phyloP scores from a whole-genome alignment of 2,329 filamentous ascomycete species.

The Ploettnerulaceae sp. region DNA sequence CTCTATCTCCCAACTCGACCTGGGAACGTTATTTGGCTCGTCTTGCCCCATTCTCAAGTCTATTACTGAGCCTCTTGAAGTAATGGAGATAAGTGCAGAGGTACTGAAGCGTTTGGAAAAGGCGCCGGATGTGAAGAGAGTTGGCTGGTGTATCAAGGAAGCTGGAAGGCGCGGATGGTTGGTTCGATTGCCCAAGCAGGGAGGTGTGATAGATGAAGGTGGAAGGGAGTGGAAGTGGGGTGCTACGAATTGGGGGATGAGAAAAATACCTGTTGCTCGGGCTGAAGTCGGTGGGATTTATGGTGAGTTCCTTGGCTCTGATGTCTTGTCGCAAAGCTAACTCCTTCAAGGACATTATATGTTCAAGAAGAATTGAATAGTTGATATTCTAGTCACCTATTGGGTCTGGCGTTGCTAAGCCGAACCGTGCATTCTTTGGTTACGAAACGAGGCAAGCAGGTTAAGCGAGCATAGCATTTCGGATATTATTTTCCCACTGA shows the following conservation, averaged over 20 bases:
- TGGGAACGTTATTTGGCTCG: conserved; percentile 48
- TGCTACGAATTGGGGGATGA: conserved; percentile 78
- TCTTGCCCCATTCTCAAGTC: conserved; percentile 52
- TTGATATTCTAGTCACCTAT: too few relatives aligned
- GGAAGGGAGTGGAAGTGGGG: conserved; percentile 75
- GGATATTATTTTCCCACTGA: too few relatives aligned
- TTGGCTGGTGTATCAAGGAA: conserved; percentile 69
- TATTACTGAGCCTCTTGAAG: conserved; percentile 63
- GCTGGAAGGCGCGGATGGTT: conserved; percentile 61
- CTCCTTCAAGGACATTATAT: conserved; percentile 14
- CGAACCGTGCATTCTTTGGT: too few relatives aligned
- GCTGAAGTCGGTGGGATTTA: conserved; percentile 47
- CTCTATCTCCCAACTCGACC: conserved; percentile 52
- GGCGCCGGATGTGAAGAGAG: conserved; percentile 21
- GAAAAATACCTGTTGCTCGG: conserved; percentile 55
- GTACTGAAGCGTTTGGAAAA: conserved; percentile 60
- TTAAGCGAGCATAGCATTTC: too few relatives aligned
- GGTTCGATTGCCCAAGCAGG: conserved; percentile 43
- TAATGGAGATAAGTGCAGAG: conserved; percentile 69
- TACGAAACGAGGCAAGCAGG: too few relatives aligned
- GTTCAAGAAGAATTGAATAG: conserved; percentile 15
- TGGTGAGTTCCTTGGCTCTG: conserved; percentile 4
- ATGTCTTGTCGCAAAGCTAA: not conserved
- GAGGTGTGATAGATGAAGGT: conserved; percentile 46
- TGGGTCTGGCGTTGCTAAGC: too few relatives aligned